A percentile compares a stretch with the other conserved stretches of the same genome.
Conservation (phyloP, 148 eudicot genomes). For the Fallopia convolvulus region DNA sequence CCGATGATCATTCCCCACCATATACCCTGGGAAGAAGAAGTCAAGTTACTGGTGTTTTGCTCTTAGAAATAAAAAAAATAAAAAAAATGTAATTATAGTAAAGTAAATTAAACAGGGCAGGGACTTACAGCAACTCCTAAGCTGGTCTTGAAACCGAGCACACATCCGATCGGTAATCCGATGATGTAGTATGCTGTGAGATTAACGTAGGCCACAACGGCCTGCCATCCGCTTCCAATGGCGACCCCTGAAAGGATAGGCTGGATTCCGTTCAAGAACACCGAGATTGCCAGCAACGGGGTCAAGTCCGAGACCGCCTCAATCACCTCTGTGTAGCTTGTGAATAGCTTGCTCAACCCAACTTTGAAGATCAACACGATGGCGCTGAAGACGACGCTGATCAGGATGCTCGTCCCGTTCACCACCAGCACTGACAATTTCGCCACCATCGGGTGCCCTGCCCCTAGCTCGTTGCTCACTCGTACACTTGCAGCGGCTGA, state of each 20-base stretch:
- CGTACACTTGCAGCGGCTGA: conserved; percentile 13
- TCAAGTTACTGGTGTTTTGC: background rate
- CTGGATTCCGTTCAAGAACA: conserved; percentile 14
- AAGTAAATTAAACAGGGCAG: background rate
- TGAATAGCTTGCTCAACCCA: conserved; percentile 12
- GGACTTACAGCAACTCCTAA: conserved; percentile 10
- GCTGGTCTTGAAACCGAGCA: conserved; percentile 12
- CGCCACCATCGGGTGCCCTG: conserved; percentile 16
- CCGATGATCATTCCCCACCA: conserved; percentile 13
- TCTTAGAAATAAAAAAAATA: background rate
- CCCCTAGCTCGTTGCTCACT: conserved; percentile 19
- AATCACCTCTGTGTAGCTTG: conserved; percentile 4
- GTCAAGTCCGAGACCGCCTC: conserved; percentile 11
- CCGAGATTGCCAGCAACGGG: conserved; percentile 12
- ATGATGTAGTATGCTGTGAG: conserved; percentile 1
- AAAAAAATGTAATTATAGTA: background rate
- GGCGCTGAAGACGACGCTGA: conserved; percentile 8
- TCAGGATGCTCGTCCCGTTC: background rate
- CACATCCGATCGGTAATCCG: conserved; percentile 5
- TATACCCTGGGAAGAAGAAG: conserved; percentile 1
- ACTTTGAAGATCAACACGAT: background rate
- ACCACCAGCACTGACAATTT: conserved; percentile 9
- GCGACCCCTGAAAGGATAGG: conserved; percentile 15
- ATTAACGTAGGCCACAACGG: conserved; percentile 2
- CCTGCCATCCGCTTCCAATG: conserved; percentile 12